Conservation (phyloP, 208 protist genomes). For the Strigomonas culicis region DNA sequence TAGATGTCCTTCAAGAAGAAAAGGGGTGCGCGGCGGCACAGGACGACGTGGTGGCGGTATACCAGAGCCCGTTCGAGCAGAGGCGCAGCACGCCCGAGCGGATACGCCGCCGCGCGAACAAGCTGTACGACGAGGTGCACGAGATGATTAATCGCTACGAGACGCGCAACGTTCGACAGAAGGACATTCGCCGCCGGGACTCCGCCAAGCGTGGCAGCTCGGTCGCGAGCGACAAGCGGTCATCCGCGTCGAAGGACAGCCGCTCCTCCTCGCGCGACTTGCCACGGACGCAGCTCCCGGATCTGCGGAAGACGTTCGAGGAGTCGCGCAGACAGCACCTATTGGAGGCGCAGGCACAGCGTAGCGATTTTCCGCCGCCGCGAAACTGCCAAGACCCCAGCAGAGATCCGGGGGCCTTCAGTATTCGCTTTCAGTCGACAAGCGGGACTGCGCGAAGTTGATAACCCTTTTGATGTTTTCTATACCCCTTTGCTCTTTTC, state of each 20-base stretch:
- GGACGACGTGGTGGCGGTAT: slow-evolving; percentile 6
- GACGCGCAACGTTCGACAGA: slow-evolving; percentile 42
- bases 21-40: not conserved
- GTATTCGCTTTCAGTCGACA: slow-evolving; percentile 50
- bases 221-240: not conserved
- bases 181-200: slow-evolving; percentile 28
- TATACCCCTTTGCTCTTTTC: no score
- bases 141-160: slow-evolving; percentile 51
- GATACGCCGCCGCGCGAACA: slow-evolving; percentile 39
- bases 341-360: slow-evolving; percentile 42
- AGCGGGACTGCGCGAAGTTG: not conserved
- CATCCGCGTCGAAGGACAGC: not conserved
- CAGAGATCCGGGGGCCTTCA: slow-evolving; percentile 59
- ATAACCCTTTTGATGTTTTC: no score
- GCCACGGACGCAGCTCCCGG: slow-evolving; percentile 23
- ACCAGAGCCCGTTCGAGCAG: not conserved
- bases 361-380: slow-evolving; percentile 34
- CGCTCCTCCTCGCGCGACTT: not conserved
- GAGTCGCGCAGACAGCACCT: slow-evolving; percentile 57
- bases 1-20: not conserved
- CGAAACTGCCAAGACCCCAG: slow-evolving; percentile 20
- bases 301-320: slow-evolving; percentile 64
- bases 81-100: slow-evolving; percentile 51
- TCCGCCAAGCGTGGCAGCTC: slow-evolving; percentile 9
- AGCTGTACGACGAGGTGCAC: slow-evolving; percentile 62